These are phyloP conservation scores for Coriolopsis trogii DNA, from an alignment of 1,284 basidiomycete genomes.

Conservation along the genomic window DNA sequence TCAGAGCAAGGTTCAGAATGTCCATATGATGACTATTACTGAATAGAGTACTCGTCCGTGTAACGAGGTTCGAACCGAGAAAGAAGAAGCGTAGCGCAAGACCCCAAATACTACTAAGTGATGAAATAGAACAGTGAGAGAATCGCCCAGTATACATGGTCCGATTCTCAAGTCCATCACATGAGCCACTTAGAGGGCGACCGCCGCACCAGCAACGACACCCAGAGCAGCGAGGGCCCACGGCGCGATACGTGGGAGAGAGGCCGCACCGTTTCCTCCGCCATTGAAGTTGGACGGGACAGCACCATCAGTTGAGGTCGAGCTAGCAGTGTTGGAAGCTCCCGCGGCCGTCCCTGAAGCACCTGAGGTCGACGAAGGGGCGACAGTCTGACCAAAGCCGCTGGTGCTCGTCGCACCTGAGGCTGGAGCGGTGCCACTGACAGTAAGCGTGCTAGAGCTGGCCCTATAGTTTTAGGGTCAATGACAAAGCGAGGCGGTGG, in stretches of 20 bases:
- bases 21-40: conserved; percentile 17
- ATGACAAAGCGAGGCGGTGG: not conserved
- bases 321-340: not conserved
- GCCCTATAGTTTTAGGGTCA: too few relatives aligned
- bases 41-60: conserved; percentile 12
- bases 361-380: conserved; percentile 2
- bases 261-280: conserved; percentile 17
- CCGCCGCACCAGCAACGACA: conserved; percentile 29
- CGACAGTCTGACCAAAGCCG: conserved; percentile 25
- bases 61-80: conserved; percentile 3
- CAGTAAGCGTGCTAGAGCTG: conserved; percentile 14
- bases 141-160: too few relatives aligned
- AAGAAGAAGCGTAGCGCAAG: not conserved
- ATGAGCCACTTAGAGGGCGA: conserved; percentile 22
- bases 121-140: not conserved
- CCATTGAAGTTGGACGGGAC: conserved; percentile 30
- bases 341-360: not conserved
- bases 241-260: conserved; percentile 23
- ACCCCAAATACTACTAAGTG: not conserved
- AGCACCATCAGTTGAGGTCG: conserved; percentile 8
- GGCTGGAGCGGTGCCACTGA: not conserved
- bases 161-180: not conserved
- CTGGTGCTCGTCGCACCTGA: conserved; percentile 13
- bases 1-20: conserved; percentile 17
- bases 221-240: conserved; percentile 28